phyloP scores from a whole-genome alignment of 1,284 basidiomycete genomes.

The Phlebopus sp. region DNA sequence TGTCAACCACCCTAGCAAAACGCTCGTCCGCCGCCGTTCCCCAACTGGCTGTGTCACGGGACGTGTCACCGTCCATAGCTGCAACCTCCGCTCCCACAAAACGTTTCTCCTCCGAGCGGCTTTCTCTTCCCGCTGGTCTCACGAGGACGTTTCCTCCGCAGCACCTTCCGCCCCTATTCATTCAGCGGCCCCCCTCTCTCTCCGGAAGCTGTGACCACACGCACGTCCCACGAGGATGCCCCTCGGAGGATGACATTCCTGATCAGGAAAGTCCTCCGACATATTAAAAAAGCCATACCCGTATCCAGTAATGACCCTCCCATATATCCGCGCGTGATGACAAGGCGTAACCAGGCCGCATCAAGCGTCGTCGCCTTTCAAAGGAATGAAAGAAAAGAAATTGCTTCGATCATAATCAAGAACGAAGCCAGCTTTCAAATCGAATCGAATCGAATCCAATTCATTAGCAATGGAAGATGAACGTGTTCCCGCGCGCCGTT shows the following conservation, averaged over 20 bases:
- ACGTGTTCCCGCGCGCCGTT: neutral
- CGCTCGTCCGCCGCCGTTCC: neutral
- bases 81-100: too few relatives aligned
- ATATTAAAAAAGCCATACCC: neutral
- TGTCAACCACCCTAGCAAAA: constrained; percentile 4
- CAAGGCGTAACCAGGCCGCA: neutral
- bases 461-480: neutral
- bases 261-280: neutral
- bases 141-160: too few relatives aligned
- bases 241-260: constrained; percentile 3
- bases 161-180: too few relatives aligned
- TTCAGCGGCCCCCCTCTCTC: neutral
- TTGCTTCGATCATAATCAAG: too few relatives aligned
- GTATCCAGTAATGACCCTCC: neutral
- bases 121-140: too few relatives aligned
- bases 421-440: too few relatives aligned
- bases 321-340: neutral
- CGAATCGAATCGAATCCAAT: neutral
- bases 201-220: constrained; percentile 1
- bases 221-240: constrained; percentile 15
- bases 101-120: too few relatives aligned
- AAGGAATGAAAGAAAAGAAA: neutral
- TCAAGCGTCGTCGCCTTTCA: neutral
- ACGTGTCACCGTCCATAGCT: too few relatives aligned
- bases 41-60: neutral